phyloP scores from a whole-genome alignment of 2,329 filamentous ascomycete genomes.

The Claviceps quebecensis region DNA sequence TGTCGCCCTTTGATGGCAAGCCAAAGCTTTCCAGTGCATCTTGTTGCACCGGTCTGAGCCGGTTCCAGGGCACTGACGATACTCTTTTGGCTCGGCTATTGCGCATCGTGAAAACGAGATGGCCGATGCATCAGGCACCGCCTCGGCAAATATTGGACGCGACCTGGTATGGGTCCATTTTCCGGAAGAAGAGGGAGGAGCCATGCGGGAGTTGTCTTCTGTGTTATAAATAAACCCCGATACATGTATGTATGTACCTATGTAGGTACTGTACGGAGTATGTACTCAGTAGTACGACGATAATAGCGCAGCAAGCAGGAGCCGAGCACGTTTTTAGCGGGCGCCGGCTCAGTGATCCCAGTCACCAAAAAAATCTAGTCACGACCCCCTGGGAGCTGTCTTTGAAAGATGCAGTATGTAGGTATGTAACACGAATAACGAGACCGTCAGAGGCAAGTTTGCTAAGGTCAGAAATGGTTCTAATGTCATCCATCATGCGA shows the following conservation, averaged over 20 bases:
- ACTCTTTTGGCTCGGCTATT: conserved; percentile 17
- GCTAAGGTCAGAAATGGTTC: neutral
- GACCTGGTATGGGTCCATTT: neutral
- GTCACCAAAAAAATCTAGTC: too few relatives aligned
- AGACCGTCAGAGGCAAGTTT: neutral
- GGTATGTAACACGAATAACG: neutral
- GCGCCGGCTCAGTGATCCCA: too few relatives aligned
- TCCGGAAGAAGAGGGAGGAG: neutral
- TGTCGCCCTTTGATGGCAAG: conserved; percentile 82
- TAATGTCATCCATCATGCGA: neutral
- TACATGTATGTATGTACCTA: too few relatives aligned
- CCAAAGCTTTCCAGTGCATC: conserved; percentile 74
- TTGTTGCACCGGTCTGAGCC: conserved; percentile 57
- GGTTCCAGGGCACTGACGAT: conserved; percentile 46
- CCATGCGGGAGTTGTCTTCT: neutral
- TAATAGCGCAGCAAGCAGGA: too few relatives aligned
- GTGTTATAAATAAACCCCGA: too few relatives aligned
- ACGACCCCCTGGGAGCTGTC: too few relatives aligned
- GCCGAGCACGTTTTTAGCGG: too few relatives aligned
- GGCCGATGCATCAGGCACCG: neutral
- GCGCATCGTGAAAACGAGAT: conserved; percentile 1
- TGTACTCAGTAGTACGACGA: too few relatives aligned
- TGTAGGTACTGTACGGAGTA: too few relatives aligned
- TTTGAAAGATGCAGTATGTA: too few relatives aligned
- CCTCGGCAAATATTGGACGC: neutral